Conservation (phyloP, 176 grass and related monocot genomes). For the Melocanna baccifera region DNA sequence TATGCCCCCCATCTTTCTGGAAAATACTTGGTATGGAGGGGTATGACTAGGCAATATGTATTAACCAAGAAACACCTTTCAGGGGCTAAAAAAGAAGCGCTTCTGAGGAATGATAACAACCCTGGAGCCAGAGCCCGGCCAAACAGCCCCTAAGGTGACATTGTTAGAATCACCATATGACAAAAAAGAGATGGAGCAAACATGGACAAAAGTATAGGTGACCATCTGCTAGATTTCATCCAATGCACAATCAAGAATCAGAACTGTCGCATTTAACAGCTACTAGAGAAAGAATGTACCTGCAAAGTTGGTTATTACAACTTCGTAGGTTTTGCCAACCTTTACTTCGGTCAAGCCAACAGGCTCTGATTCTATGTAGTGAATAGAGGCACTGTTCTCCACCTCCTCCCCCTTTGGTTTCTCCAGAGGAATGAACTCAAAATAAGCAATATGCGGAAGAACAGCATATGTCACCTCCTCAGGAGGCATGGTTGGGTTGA, state of each 20-base stretch:
- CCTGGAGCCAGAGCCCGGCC: neutral
- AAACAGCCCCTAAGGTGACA: neutral
- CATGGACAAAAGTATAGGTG: neutral
- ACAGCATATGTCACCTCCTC: constrained; percentile 68
- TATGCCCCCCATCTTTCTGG: neutral
- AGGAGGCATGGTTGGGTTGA: constrained; percentile 62
- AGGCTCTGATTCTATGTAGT: constrained; percentile 76
- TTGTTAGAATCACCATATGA: neutral
- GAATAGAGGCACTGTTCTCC: constrained; percentile 36
- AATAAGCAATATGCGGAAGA: constrained; percentile 71
- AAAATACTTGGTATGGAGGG: neutral
- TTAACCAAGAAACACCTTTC: neutral
- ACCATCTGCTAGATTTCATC: neutral
- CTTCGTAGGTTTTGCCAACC: constrained; percentile 65
- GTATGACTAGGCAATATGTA: neutral
- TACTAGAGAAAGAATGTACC: constrained; percentile 43
- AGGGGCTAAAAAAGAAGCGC: neutral
- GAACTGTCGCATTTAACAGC: neutral
- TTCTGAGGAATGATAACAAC: neutral
- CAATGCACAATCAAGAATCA: neutral
- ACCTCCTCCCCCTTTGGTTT: constrained; percentile 51
- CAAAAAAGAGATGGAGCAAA: neutral
- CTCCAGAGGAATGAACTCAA: constrained; percentile 86
- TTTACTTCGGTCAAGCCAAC: constrained; percentile 73
- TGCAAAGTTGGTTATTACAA: constrained; percentile 69